Evolutionary conservation across 805 yeast species (phyloP), one percentile per base, ranked within the genome.

Genomic region (Saccharomycopsis fermentans): DNA sequence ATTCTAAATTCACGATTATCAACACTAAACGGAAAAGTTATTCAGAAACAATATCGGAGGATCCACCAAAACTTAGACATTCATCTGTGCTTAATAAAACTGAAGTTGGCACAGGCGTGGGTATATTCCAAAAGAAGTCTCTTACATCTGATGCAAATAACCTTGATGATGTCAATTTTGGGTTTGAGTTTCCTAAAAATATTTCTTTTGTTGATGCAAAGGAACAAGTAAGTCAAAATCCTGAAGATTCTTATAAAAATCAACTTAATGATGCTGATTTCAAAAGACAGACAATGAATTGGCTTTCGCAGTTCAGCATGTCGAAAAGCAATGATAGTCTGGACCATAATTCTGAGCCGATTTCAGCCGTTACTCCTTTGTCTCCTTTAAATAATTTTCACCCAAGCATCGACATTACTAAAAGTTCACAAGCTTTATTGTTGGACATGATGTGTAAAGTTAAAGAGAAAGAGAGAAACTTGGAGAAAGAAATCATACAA

Each of bases 391-490:
- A 57, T 27, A 47, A 40, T 26, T 37, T 55, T 9, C 58, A 55
- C 14, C 34, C 48, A 8, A 17, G 55, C 12, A 19, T 24, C 16
- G 60, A 57, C 39, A 35, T 54, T 19, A 39, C 39, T 12, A 57
- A 52, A 36, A 60, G 59, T 8, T 60, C 63, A 5, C 60, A 60
- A 21, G 43, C 61, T 14, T 50, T 60, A 27, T 47, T 60, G 8
- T 55, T 58, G 36, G 61, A 55, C 19, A 60, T 58, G 59, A 60
- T 60, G 61, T 40, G 53, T 17, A 54, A 52, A 29, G 58, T 57
- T 24, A 32, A 52, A 34, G 51, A 58, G 27, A 55, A 56, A 19
- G 56, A 55, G 55, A 32, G 34, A 34, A 37, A 29, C 8, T 29
- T 55, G 17, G 61, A 52, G 16, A 26, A 26, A 16, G 37, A 48